Percentiles rank a stretch among this genome's conserved stretches.
These are phyloP conservation scores for Herpomyces periplanetae DNA, from an alignment of 2,329 filamentous ascomycete genomes.

Conservation along the genomic window DNA sequence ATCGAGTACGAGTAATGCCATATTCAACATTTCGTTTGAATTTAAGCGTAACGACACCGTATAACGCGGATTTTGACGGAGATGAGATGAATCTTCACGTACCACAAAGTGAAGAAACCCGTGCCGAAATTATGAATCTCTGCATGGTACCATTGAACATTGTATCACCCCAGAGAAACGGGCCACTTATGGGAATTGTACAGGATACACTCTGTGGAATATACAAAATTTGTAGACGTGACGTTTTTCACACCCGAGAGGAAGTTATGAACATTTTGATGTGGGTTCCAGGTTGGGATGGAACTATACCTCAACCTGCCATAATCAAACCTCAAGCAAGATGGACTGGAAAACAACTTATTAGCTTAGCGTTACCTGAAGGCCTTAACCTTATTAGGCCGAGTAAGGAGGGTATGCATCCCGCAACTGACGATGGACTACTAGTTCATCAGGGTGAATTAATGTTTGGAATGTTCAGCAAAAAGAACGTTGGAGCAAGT, in stretches of 20 bases:
- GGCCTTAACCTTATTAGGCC: conserved; percentile 38
- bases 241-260: conserved; percentile 59
- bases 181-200: conserved; percentile 94
- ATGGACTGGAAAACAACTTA: conserved; percentile 94
- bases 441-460: conserved; percentile 56
- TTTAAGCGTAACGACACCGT: conserved; percentile 80
- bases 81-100: conserved; percentile 99
- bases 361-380: conserved; percentile 59
- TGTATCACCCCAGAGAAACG: conserved; percentile 83
- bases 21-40: conserved; percentile 97
- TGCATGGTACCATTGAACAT: conserved; percentile 97
- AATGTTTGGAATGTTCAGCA: conserved; percentile 57
- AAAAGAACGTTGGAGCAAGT: conserved; percentile 71
- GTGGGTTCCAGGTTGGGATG: conserved; percentile 94
- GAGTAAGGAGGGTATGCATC: conserved; percentile 19
- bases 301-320: conserved; percentile 62
- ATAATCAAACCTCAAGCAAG: conserved; percentile 64
- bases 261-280: conserved; percentile 86
- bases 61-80: conserved; percentile 98
- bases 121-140: conserved; percentile 66
- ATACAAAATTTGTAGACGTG: conserved; percentile 80
- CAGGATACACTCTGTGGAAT: conserved; percentile 85
- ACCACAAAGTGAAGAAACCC: conserved; percentile 80
- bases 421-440: conserved; percentile 33
- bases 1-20: conserved; percentile 85